Percentiles rank a stretch among this genome's conserved stretches.
Conservation (phyloP, 345 rosid genomes). For the Salix exigua region DNA sequence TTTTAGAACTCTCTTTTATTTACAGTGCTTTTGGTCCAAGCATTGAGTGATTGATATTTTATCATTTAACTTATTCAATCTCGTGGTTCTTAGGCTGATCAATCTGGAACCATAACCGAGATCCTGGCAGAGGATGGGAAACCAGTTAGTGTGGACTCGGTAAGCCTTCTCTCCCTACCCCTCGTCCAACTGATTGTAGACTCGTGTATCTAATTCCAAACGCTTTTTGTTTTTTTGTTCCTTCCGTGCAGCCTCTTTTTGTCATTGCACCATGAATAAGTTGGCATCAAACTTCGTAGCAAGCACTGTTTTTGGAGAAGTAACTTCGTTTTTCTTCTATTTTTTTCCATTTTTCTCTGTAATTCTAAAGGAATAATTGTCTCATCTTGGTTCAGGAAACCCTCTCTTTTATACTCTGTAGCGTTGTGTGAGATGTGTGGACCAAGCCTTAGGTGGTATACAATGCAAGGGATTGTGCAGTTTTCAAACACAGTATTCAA, state of each 20-base stretch:
- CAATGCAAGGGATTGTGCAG: neutral
- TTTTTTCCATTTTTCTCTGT: neutral
- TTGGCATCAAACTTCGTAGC: conserved; percentile 4
- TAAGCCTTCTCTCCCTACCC: conserved; percentile 17
- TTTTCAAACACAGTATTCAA: neutral
- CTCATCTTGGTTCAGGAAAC: neutral
- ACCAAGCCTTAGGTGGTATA: conserved; percentile 1
- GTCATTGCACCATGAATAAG: conserved; percentile 51
- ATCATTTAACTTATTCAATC: neutral
- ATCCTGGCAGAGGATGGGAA: conserved; percentile 78
- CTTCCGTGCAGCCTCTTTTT: conserved; percentile 68
- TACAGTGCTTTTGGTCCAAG: neutral
- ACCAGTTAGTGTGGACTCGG: conserved; percentile 81
- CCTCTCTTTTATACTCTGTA: neutral
- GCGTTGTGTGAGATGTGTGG: neutral
- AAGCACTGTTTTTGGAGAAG: conserved; percentile 9
- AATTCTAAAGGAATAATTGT: conserved; percentile 18
- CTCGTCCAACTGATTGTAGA: neutral
- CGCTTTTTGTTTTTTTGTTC: neutral
- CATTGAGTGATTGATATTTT: neutral
- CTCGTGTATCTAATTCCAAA: neutral
- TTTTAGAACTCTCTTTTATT: neutral
- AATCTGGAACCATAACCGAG: conserved; percentile 80
- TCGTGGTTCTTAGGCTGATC: conserved; percentile 65
- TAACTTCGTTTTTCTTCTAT: neutral